phyloP scores from a whole-genome alignment of 768 basidiomycete species.

The Hortiboletus flavorubellus region DNA sequence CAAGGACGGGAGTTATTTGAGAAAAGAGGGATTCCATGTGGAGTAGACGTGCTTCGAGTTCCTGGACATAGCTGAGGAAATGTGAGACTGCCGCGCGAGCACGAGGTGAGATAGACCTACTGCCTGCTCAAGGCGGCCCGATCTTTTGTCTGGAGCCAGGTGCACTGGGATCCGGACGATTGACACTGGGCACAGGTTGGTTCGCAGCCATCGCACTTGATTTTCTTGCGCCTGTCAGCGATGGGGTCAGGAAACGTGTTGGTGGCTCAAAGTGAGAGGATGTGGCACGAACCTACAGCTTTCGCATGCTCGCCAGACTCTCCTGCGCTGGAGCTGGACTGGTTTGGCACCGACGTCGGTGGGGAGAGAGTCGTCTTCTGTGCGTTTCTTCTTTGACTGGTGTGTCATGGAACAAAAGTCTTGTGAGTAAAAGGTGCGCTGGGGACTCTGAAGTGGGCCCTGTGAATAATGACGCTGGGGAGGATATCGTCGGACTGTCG shows the following conservation, averaged over 20 bases:
- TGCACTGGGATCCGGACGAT: conserved; percentile 71
- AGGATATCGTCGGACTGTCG: conserved; percentile 36
- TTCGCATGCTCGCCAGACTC: conserved; percentile 91
- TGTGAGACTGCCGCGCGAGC: conserved; percentile 17
- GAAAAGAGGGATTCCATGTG: conserved; percentile 87
- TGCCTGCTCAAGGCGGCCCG: conserved; percentile 87
- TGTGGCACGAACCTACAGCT: conserved; percentile 66
- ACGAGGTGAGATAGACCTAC: conserved; percentile 43
- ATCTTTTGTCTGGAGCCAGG: conserved; percentile 90
- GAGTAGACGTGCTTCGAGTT: conserved; percentile 80
- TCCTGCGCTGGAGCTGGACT: conserved; percentile 68
- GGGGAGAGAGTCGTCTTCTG: conserved; percentile 51
- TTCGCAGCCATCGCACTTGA: conserved; percentile 88
- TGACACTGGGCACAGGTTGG: conserved; percentile 83
- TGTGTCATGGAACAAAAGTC: conserved; percentile 46
- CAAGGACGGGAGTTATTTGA: conserved; percentile 76
- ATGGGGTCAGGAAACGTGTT: conserved; percentile 16
- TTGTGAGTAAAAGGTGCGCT: conserved; percentile 36
- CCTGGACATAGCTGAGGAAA: conserved; percentile 75
- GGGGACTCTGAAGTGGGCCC: conserved; percentile 15
- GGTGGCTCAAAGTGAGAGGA: conserved; percentile 7
- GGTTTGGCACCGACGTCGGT: conserved; percentile 64
- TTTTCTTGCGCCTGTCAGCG: conserved; percentile 75
- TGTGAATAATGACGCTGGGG: conserved; percentile 23
- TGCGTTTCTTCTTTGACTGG: conserved; percentile 75